phyloP scores from a whole-genome alignment of 2,329 filamentous ascomycete genomes.

The Colletotrichum truncatum region DNA sequence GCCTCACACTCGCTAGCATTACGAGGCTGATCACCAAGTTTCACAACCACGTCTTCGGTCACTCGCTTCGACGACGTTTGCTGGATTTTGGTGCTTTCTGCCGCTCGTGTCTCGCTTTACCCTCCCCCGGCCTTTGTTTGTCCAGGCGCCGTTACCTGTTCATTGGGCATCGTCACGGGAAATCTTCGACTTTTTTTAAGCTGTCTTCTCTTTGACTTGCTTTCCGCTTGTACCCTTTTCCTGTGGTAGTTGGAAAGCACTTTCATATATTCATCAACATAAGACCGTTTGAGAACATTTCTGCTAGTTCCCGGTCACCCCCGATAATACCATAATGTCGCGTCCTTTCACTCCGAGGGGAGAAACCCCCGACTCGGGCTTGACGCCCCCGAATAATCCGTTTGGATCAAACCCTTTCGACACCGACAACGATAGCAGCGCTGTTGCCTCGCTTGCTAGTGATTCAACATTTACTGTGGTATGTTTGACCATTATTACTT shows the following conservation, averaged over 20 bases:
- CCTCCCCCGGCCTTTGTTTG: neutral
- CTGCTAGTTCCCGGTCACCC: neutral
- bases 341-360: conserved; percentile 13
- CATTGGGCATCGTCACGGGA: neutral
- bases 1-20: conserved; percentile 7
- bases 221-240: neutral
- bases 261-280: neutral
- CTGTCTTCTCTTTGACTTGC: neutral
- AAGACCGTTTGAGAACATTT: neutral
- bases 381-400: conserved; percentile 26
- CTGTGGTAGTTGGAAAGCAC: neutral
- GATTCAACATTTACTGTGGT: conserved; percentile 33
- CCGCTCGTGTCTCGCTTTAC: neutral
- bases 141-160: neutral
- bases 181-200: neutral
- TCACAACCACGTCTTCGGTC: neutral
- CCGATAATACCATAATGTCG: conserved; percentile 23
- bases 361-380: conserved; percentile 10
- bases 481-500: neutral
- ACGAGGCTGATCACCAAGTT: neutral
- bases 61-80: conserved; percentile 14
- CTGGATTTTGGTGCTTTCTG: neutral
- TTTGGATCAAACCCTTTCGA: conserved; percentile 32
- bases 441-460: conserved; percentile 26
- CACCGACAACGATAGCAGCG: conserved; percentile 30